Evolutionary conservation across 2,329 filamentous ascomycete genomes (phyloP).

Genomic region (Penicillium polonicum): DNA sequence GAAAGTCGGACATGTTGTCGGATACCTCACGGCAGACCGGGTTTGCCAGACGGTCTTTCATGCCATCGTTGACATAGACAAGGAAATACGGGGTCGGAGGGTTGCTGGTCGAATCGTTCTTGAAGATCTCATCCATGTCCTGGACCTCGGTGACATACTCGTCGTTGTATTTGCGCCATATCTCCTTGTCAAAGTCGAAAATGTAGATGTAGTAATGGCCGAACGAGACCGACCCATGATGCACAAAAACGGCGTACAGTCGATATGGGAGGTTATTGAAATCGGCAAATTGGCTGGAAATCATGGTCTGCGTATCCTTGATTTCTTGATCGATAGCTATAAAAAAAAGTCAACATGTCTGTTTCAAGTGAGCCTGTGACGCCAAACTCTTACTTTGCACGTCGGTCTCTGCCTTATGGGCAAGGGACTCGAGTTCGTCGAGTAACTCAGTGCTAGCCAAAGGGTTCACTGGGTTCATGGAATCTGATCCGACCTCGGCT

Average conservation of each 20-base stretch:
- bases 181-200: slow-evolving; percentile 73
- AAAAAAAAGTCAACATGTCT: not conserved
- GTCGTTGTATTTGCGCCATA: slow-evolving; percentile 96
- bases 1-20: slow-evolving; percentile 14
- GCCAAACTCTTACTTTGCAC: slow-evolving; percentile 41
- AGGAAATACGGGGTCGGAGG: slow-evolving; percentile 78
- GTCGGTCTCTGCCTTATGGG: slow-evolving; percentile 47
- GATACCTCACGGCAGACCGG: slow-evolving; percentile 53
- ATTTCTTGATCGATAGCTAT: slow-evolving; percentile 48
- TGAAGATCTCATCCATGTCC: slow-evolving; percentile 67
- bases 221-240: slow-evolving; percentile 65
- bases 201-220: slow-evolving; percentile 99
- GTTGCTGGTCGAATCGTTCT: slow-evolving; percentile 59
- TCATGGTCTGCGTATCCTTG: slow-evolving; percentile 47
- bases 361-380: not conserved
- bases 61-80: slow-evolving; percentile 72
- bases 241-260: slow-evolving; percentile 90
- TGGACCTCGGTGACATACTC: slow-evolving; percentile 69
- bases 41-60: slow-evolving; percentile 59
- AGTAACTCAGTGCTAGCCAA: slow-evolving; percentile 43
- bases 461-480: slow-evolving; percentile 27
- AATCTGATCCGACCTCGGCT: slow-evolving; percentile 33
- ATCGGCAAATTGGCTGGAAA: slow-evolving; percentile 61
- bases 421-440: slow-evolving; percentile 46
- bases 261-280: slow-evolving; percentile 70